Percentiles rank a stretch among this genome's conserved stretches.
phyloP scores from a whole-genome alignment of 2,329 filamentous ascomycete species.

The Metarhizium guizhouense region DNA sequence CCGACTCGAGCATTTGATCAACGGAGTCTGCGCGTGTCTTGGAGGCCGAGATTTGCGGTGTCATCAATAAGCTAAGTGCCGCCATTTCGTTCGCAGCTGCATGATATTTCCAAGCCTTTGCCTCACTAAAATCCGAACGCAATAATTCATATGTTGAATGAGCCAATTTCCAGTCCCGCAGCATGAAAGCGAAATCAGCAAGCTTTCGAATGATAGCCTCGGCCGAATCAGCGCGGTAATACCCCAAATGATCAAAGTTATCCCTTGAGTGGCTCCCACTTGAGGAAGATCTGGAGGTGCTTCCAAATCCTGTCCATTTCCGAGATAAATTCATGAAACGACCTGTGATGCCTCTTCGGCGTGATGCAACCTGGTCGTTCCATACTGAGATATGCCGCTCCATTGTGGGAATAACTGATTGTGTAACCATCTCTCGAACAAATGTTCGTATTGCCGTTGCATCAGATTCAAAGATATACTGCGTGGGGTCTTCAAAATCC shows the following conservation, averaged over 20 bases:
- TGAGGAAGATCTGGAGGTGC: conserved; percentile 51
- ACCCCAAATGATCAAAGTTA: conserved; percentile 75
- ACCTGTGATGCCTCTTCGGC: conserved; percentile 78
- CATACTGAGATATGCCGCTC: conserved; percentile 82
- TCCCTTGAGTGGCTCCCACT: conserved; percentile 42
- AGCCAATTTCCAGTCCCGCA: conserved; percentile 90
- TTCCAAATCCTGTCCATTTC: conserved; percentile 77
- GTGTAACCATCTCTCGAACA: conserved; percentile 87
- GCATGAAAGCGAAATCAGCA: conserved; percentile 93
- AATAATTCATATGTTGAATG: conserved; percentile 88
- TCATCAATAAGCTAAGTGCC: conserved; percentile 72
- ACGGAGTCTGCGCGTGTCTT: conserved; percentile 75
- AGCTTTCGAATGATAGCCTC: conserved; percentile 91
- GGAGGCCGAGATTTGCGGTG: conserved; percentile 59
- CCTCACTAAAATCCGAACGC: conserved; percentile 79
- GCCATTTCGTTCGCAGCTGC: conserved; percentile 95
- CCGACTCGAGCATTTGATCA: conserved; percentile 80
- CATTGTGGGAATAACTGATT: conserved; percentile 94
- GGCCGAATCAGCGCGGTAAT: conserved; percentile 73
- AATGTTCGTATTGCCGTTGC: conserved; percentile 80
- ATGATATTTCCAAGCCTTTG: conserved; percentile 95
- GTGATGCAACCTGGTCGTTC: conserved; percentile 95
- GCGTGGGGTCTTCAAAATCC: conserved; percentile 59
- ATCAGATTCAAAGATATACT: conserved; percentile 88
- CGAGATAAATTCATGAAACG: conserved; percentile 93